Evolutionary conservation across 345 rosid species (phyloP), one percentile per base, ranked within the genome.

Genomic region (Litchi chinensis): DNA sequence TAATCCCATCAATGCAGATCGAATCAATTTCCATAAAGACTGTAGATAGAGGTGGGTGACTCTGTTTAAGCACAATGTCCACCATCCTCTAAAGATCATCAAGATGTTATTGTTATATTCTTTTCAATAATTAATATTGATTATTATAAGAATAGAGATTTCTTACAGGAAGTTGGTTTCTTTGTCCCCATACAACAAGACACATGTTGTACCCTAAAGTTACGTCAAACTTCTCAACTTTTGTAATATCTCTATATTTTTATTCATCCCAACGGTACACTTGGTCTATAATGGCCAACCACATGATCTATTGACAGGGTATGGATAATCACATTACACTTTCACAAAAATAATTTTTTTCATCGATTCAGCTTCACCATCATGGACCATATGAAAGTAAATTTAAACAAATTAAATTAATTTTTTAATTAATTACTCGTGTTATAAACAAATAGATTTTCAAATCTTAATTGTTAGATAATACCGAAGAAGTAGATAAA

Each of bases 141-240:
- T 28, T n/a, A 78, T 18, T 24, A 56, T 28, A 74, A 71, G 50
- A 9, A 24, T 43, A 43, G 39, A 69, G 44, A 75, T 75, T 28
- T 72, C 28, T 63, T 44, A 48, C 70, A 32, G 78, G 57, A 62
- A 75, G 46, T 70, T 67, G 81, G 76, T 76, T 80, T 37, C 83
- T 76, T 80, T 81, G 84, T 78, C 79, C 85, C 80, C 85, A 43
- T 68, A 78, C 70, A 68, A 22, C 22, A 69, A 74, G 78, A 80
- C 82, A 83, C 71, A 59, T 73, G n/a, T 37, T 80, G 85, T 80
- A 52, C 80, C 84, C 85, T 79, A 88, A 86, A 86, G 88, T 78
- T 56, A 9, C 32, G 56, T 66, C 79, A 82, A 71, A 46, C 40
- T 65, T 73, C 79, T 72, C n/a, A 68, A 73, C 21, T 46, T 65